Evolutionary conservation across 2,329 filamentous ascomycete species (phyloP).

Genomic region (Trichoderma arundinaceum): DNA sequence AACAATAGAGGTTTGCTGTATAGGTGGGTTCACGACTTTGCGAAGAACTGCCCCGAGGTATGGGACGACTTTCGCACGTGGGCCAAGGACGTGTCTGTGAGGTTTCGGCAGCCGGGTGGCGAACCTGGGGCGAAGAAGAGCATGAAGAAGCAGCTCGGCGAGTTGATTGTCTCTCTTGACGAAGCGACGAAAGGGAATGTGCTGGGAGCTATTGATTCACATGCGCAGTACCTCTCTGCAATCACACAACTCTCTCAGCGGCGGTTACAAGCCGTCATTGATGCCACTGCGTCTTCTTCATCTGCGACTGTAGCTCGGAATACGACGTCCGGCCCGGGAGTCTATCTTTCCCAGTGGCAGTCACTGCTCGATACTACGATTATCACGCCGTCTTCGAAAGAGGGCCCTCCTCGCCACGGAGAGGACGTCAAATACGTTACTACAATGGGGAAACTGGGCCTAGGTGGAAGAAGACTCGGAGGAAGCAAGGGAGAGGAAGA

Average conservation of each 20-base stretch:
- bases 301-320: not conserved
- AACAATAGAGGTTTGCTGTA: slow-evolving; percentile 69
- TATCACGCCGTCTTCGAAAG: slow-evolving; percentile 63
- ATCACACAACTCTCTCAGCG: slow-evolving; percentile 59
- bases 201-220: slow-evolving; percentile 60
- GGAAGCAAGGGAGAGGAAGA: not conserved
- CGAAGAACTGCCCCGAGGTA: slow-evolving; percentile 70
- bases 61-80: slow-evolving; percentile 66
- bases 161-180: slow-evolving; percentile 55
- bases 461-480: slow-evolving; percentile 37
- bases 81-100: slow-evolving; percentile 60
- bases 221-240: slow-evolving; percentile 63
- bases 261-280: slow-evolving; percentile 63
- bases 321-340: slow-evolving; percentile 65
- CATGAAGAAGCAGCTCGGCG: slow-evolving; percentile 49
- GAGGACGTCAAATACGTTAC: slow-evolving; percentile 55
- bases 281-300: slow-evolving; percentile 20
- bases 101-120: slow-evolving; percentile 55
- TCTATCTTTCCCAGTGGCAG: slow-evolving; percentile 76
- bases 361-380: slow-evolving; percentile 70
- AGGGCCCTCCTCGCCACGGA: slow-evolving; percentile 57
- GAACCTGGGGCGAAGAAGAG: slow-evolving; percentile 40
- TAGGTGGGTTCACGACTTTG: slow-evolving; percentile 73
- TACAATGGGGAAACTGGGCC: slow-evolving; percentile 52
- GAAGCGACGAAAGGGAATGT: slow-evolving; percentile 53